A percentile compares a stretch with the other conserved stretches of the same genome.
Conservation (phyloP, 2,329 filamentous ascomycete species). For the Fusarium humuli region DNA sequence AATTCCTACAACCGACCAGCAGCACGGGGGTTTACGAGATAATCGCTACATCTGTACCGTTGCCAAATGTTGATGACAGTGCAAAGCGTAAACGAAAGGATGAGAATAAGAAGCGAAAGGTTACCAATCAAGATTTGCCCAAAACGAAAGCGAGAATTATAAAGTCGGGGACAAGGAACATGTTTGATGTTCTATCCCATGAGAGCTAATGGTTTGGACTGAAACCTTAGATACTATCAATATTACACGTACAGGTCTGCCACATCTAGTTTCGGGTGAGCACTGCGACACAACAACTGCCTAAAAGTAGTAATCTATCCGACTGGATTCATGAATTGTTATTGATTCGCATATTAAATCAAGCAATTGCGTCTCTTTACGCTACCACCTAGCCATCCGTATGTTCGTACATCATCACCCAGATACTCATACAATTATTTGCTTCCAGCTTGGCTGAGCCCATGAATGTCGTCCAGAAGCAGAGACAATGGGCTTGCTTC, state of each 20-base stretch:
- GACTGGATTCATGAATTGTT: neutral
- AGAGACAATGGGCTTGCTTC: conserved; percentile 41
- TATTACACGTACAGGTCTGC: neutral
- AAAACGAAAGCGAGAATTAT: neutral
- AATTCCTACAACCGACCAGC: conserved; percentile 33
- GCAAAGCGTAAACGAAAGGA: neutral
- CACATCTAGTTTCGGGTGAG: neutral
- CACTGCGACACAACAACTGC: neutral
- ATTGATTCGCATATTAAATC: neutral
- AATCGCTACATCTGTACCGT: conserved; percentile 38
- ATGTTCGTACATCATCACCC: conserved; percentile 22
- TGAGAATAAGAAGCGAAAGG: conserved; percentile 24
- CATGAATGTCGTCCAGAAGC: conserved; percentile 53
- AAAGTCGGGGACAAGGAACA: conserved; percentile 33
- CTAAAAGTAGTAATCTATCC: neutral
- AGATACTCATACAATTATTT: conserved; percentile 29
- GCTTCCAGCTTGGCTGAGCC: conserved; percentile 20
- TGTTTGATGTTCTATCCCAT: conserved; percentile 43
- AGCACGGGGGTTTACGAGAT: conserved; percentile 18
- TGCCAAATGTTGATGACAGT: neutral
- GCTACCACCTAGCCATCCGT: conserved; percentile 15
- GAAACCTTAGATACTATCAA: neutral
- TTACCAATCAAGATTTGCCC: conserved; percentile 8
- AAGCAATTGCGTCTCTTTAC: conserved; percentile 9
- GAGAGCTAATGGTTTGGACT: conserved; percentile 12